A percentile compares a stretch with the other conserved stretches of the same genome.
Evolutionary conservation across 2,329 filamentous ascomycete species (phyloP).

Genomic region (Emergomyces africanus): DNA sequence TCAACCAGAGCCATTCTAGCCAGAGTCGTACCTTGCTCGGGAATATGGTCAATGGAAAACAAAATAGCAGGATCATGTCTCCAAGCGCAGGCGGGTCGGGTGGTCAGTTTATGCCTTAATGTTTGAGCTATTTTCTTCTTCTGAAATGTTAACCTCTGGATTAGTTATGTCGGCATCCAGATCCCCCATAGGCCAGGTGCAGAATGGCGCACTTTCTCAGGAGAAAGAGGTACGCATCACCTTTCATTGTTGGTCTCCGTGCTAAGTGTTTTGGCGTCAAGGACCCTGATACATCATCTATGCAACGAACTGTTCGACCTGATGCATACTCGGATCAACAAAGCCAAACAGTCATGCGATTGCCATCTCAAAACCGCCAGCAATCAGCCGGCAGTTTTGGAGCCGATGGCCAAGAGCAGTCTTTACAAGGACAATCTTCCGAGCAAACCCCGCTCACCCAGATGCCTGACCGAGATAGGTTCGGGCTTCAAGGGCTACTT

Average conservation of each 20-base stretch:
- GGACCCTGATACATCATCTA: slow-evolving; percentile 22
- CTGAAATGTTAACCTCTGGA: slow-evolving; percentile 9
- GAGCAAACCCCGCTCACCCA: slow-evolving; percentile 36
- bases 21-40: slow-evolving; percentile 21
- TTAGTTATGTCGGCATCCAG: slow-evolving; percentile 26
- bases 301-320: slow-evolving; percentile 18
- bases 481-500: slow-evolving; percentile 47
- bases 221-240: slow-evolving; percentile 27
- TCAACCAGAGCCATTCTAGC: slow-evolving; percentile 28
- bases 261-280: slow-evolving; percentile 13
- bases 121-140: not conserved
- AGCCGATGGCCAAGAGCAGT: slow-evolving; percentile 18
- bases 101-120: slow-evolving; percentile 16
- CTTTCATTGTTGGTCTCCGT: slow-evolving; percentile 1
- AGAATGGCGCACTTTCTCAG: slow-evolving; percentile 31
- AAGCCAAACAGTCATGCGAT: slow-evolving; percentile 12
- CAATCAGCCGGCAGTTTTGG: slow-evolving; percentile 19
- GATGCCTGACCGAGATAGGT: slow-evolving; percentile 48
- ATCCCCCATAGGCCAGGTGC: slow-evolving; percentile 30
- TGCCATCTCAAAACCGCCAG: slow-evolving; percentile 20
- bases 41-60: slow-evolving; percentile 25
- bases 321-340: slow-evolving; percentile 24
- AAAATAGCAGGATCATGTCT: slow-evolving; percentile 25
- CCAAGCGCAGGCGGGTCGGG: slow-evolving; percentile 19
- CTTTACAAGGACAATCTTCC: slow-evolving; percentile 18